Evolutionary conservation across 2,329 filamentous ascomycete genomes (phyloP), one percentile per base, ranked within the genome.

Genomic region (Teratosphaeria epicoccoides): DNA sequence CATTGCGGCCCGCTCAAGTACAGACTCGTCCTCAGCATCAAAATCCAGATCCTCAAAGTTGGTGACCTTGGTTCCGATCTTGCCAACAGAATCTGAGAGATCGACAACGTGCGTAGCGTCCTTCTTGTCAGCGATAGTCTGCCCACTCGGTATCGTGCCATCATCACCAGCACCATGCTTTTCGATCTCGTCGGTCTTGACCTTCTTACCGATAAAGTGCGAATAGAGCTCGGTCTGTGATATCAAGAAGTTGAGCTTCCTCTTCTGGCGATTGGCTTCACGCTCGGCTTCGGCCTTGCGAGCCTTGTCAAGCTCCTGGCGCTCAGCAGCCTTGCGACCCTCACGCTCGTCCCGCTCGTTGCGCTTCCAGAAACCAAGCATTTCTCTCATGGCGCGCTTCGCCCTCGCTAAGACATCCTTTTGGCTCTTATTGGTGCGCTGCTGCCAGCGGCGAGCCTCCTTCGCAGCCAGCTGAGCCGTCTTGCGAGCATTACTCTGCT

Each of bases 331-430:
- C 73, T 95, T 94, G 60, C 93, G 84, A 58, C 94, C 76, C 68
- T 98, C 93, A 55, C 93, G 87, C 68, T 98, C 93, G 67, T 98
- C 93, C 49, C 91, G 86, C 70, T 98, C 93, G 68, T 98, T 98
- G 52, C 91, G 85, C 73, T 97, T 97, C 93, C 93, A 98, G 78
- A 97, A 98, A 52, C 87, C 83, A 80, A 96, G 93, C 93, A 98
- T 98, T 72, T 98, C 93, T 67, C 93, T 83, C 93, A 98, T 98
- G 54, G 91, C 91, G 60, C 93, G 86, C 77, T 98, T 98, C 53
- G 93, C 93, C 46, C 93, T 83, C 43, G 93, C 93, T 68, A 97
- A 93, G 3, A 95, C 87, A 69, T 98, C 93, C 70, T 98, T 98
- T 68, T 87, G 93, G 66, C 90, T 94, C 78, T 98, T 97, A 76